Evolutionary conservation across 345 rosid species (phyloP).

Genomic region (Gossypium sturtianum): DNA sequence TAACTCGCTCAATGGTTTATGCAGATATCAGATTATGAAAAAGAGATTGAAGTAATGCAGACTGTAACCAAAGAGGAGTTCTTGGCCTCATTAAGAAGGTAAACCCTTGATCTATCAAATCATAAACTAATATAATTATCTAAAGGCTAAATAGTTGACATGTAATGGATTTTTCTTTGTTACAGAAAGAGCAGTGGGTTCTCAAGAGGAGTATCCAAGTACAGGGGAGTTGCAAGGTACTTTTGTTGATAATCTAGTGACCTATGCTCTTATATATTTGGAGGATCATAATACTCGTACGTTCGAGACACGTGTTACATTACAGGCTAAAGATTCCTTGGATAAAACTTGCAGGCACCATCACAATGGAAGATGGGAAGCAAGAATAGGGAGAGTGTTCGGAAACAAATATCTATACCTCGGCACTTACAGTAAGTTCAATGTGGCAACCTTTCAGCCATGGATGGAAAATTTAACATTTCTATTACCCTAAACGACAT

Average conservation of each 20-base stretch:
- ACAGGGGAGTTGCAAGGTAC: conserved; percentile 66
- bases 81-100: conserved; percentile 58
- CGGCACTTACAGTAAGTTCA: conserved; percentile 58
- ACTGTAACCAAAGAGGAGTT: conserved; percentile 57
- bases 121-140: too few relatives aligned
- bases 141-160: not conserved
- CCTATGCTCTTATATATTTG: not conserved
- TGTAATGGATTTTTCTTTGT: not conserved
- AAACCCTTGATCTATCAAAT: not conserved
- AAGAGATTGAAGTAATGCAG: conserved; percentile 54
- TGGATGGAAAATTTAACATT: too few relatives aligned
- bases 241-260: too few relatives aligned
- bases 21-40: conserved; percentile 49
- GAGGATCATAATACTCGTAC: not conserved
- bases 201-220: conserved; percentile 65
- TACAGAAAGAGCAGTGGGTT: conserved; percentile 62
- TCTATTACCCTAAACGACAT: not conserved
- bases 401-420: conserved; percentile 70
- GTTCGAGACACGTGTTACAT: not conserved
- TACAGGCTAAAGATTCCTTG: not conserved
- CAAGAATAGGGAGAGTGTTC: conserved; percentile 64
- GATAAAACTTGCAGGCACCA: conserved; percentile 43
- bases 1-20: too few relatives aligned
- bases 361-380: conserved; percentile 75
- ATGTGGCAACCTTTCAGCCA: too few relatives aligned